Percentiles rank a stretch among this genome's conserved stretches.
Conservation (phyloP, 495 filamentous ascomycete species). For the Baudoinia panamericana region DNA sequence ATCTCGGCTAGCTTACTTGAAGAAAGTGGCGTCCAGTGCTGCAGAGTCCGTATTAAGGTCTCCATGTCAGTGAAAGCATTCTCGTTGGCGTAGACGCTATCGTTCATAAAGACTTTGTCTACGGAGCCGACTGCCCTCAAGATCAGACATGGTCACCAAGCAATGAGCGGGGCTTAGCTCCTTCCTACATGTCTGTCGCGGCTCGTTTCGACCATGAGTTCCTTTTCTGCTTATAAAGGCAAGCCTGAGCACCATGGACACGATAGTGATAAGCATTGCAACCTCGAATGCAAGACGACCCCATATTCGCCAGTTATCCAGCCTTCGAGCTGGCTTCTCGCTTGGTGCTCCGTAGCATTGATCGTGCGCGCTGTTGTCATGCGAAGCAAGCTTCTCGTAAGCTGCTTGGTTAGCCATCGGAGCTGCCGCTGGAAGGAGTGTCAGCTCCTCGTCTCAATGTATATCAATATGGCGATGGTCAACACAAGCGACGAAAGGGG, state of each 20-base stretch:
- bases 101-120: slow-evolving; percentile 13
- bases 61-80: slow-evolving; percentile 3
- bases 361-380: too few species aligned
- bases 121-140: slow-evolving; percentile 11
- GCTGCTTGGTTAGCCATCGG: too few species aligned
- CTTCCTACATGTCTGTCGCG: background rate
- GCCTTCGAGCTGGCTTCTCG: too few species aligned
- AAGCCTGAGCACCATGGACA: background rate
- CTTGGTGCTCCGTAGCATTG: too few species aligned
- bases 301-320: background rate
- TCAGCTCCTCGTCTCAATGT: too few species aligned
- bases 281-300: background rate
- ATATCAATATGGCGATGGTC: too few species aligned
- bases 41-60: background rate
- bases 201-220: slow-evolving; percentile 3
- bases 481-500: too few species aligned
- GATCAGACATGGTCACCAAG: background rate
- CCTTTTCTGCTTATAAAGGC: background rate
- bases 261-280: background rate
- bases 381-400: too few species aligned
- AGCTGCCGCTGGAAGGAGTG: too few species aligned
- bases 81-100: slow-evolving; percentile 12
- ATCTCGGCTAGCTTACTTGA: slow-evolving; percentile 16
- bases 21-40: slow-evolving; percentile 9
- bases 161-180: background rate